These are phyloP conservation scores for Trichoderma harzianum DNA, from an alignment of 2,329 filamentous ascomycete species.

Conservation along the genomic window DNA sequence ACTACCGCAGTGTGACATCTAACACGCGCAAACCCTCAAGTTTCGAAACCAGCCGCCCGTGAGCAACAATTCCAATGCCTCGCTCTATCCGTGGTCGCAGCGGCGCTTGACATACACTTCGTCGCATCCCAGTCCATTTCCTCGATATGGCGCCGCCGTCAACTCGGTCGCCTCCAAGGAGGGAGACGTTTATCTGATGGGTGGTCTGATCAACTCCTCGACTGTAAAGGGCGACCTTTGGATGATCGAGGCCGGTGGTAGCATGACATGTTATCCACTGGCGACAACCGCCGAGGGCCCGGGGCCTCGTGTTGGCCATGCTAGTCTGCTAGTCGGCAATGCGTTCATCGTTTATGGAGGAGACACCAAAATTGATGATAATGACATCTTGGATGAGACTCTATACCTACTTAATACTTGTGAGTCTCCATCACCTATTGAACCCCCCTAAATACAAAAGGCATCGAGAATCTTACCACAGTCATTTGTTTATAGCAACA, in stretches of 20 bases:
- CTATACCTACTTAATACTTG: conserved; percentile 96
- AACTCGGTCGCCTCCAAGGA: conserved; percentile 92
- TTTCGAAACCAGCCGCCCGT: conserved; percentile 35
- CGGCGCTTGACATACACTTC: conserved; percentile 82
- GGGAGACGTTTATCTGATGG: conserved; percentile 97
- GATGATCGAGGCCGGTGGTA: conserved; percentile 91
- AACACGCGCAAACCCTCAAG: conserved; percentile 5
- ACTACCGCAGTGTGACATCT: not conserved
- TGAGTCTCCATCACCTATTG: conserved; percentile 52
- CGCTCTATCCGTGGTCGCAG: conserved; percentile 95
- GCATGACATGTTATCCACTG: conserved; percentile 86
- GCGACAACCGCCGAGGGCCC: conserved; percentile 91
- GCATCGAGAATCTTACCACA: not conserved
- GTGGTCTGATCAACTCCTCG: conserved; percentile 88
- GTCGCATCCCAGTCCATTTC: conserved; percentile 81
- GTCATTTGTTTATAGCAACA: conserved; percentile 61
- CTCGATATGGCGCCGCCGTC: conserved; percentile 93
- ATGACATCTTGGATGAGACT: conserved; percentile 88
- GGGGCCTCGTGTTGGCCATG: conserved; percentile 89
- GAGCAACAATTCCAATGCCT: conserved; percentile 64
- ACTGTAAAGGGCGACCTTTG: conserved; percentile 96
- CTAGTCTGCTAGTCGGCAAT: conserved; percentile 92
- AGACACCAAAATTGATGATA: conserved; percentile 95
- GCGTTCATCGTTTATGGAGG: conserved; percentile 98
- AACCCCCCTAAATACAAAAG: not conserved